Evolutionary conservation across 164 flowering plant genomes (phyloP).

Genomic region (Vitis labrusca): DNA sequence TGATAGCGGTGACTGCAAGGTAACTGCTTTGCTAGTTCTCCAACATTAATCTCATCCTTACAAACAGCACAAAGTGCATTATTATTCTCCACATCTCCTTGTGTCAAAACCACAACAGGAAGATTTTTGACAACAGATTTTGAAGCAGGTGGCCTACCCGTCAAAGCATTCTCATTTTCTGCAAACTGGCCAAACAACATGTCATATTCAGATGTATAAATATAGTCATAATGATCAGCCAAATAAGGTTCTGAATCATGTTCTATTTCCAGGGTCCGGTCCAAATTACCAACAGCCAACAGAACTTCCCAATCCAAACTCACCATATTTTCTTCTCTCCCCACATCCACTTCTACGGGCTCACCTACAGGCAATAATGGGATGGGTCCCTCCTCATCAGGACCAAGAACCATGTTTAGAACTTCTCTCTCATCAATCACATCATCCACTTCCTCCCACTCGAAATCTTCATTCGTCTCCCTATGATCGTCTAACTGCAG

Average conservation of each 20-base stretch:
- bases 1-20: slow-evolving; percentile 61
- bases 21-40: slow-evolving; percentile 43
- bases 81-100: slow-evolving; percentile 32
- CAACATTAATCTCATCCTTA: slow-evolving; percentile 51
- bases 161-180: slow-evolving; percentile 32
- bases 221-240: slow-evolving; percentile 38
- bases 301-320: slow-evolving; percentile 53
- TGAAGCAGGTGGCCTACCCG: slow-evolving; percentile 49
- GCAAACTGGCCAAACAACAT: slow-evolving; percentile 48
- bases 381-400: slow-evolving; percentile 28
- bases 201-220: slow-evolving; percentile 42
- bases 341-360: slow-evolving; percentile 26
- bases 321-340: slow-evolving; percentile 21
- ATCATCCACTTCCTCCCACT: slow-evolving; percentile 84
- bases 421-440: slow-evolving; percentile 56
- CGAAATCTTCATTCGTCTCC: slow-evolving; percentile 52
- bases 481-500: slow-evolving; percentile 57
- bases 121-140: slow-evolving; percentile 41
- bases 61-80: slow-evolving; percentile 56
- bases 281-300: slow-evolving; percentile 33
- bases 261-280: slow-evolving; percentile 21
- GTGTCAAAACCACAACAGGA: slow-evolving; percentile 28
- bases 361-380: slow-evolving; percentile 14
- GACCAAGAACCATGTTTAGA: slow-evolving; percentile 39
- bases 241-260: slow-evolving; percentile 21